Conservation (phyloP, 306 rosid genomes). For the Styphnolobium japonicum region DNA sequence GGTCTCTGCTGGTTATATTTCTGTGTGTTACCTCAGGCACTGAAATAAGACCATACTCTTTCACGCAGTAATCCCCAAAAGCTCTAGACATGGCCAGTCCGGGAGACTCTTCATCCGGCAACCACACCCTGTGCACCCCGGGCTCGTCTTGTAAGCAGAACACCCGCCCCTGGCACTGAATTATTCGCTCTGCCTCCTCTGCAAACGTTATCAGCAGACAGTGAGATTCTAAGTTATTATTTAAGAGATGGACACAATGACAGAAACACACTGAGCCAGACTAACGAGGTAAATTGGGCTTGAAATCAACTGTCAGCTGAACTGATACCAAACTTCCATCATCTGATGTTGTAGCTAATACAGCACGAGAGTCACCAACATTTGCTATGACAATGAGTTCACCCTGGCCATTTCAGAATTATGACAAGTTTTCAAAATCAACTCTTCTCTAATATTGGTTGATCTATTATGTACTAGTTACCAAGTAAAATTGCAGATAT, state of each 20-base stretch:
- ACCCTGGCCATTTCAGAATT: constrained; percentile 42
- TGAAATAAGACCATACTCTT: constrained; percentile 74
- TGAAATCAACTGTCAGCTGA: constrained; percentile 87
- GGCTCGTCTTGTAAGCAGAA: constrained; percentile 80
- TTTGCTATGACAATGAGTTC: constrained; percentile 64
- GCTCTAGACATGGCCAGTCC: constrained; percentile 92
- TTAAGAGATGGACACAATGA: background rate
- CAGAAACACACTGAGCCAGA: background rate
- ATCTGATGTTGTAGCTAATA: constrained; percentile 65
- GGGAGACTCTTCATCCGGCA: constrained; percentile 59
- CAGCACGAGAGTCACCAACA: constrained; percentile 94
- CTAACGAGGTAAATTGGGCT: constrained; percentile 87
- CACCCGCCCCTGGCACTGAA: constrained; percentile 66
- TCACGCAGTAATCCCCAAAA: constrained; percentile 76
- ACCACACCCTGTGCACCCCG: constrained; percentile 75
- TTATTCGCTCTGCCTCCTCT: constrained; percentile 82
- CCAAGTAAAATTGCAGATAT: background rate
- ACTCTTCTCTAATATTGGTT: background rate
- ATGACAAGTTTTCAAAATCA: background rate
- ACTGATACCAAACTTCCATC: constrained; percentile 56
- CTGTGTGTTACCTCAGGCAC: constrained; percentile 77
- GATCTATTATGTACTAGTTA: background rate
- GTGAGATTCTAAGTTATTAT: background rate
- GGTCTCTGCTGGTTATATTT: constrained; percentile 60
- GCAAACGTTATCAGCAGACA: constrained; percentile 16